Evolutionary conservation across 371 early-diverging fungal species (phyloP), one percentile per base, ranked within the genome.

Genomic region (Rhizopus microsporus): DNA sequence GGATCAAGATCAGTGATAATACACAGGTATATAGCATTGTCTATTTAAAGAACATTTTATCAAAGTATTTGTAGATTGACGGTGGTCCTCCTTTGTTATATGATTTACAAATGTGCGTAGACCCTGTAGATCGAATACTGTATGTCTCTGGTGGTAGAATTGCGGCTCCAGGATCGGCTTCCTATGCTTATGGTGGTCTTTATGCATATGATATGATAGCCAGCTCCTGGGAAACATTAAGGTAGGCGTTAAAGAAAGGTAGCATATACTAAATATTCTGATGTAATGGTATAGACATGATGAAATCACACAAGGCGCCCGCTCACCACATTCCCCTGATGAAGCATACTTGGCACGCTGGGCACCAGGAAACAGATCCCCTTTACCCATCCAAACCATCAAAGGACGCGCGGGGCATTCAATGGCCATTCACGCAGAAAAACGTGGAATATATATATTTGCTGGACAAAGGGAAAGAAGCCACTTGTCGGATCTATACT

Each of bases 21-120:
- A 96, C 97, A 3, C 80, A 77, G 29, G 86, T 86, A 75, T 58
- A 74, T n/a, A 3, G 23, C 5, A 29, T 9, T 8, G 34, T 58
- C 62, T 43, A 43, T 4, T 13, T n/a, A 16, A 12, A n/a, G 17
- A 7, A 16, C 16, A 43, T 16, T 43, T 43, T 37, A 37, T 37
- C 13, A 5, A 5, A 37, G 2, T 13, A 13, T 37, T 37, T 10
- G 13, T 39, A 65, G 65, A 12, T 53, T 3, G 87, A 92, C 57
- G 87, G 88, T 34, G 98, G 99, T 0, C 98, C 97, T 7, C 82
- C 84, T 48, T 74, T 97, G 6, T 77, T 96, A n/a, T 97, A 87
- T 63, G 96, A 98, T 70, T 91, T 96, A 65, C 96, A 98, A 77
- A 95, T 99, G 95, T 87, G 88, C 55, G 74, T 96, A 16, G 97